Evolutionary conservation across 1,284 basidiomycete genomes (phyloP).

Genomic region (Pseudozyma thailandica): DNA sequence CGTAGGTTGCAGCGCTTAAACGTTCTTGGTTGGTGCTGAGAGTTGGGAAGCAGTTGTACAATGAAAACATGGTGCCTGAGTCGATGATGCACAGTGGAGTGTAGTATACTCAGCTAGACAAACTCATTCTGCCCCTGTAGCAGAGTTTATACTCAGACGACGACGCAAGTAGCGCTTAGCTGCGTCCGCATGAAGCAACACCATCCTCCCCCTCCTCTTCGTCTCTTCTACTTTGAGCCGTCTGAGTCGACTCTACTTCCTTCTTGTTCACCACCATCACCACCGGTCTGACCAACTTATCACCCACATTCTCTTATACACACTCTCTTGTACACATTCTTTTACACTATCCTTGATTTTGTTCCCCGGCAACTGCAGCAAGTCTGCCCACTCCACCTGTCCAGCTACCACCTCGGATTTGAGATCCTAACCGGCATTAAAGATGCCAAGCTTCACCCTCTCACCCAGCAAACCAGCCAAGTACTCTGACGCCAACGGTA

Average conservation of each 20-base stretch:
- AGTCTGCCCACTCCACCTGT: not conserved
- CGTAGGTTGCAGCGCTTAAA: constrained; percentile 3
- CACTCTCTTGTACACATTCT: constrained; percentile 13
- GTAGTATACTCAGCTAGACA: not conserved
- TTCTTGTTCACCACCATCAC: constrained; percentile 8
- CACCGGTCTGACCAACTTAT: constrained; percentile 9
- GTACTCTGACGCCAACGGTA: constrained; percentile 36
- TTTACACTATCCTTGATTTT: constrained; percentile 3
- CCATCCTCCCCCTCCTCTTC: not conserved
- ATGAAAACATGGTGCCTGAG: not conserved
- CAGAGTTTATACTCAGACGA: not conserved
- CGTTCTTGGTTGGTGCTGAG: not conserved
- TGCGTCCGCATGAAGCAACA: not conserved
- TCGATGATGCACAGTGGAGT: not conserved
- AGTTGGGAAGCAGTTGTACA: not conserved
- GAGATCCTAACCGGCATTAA: not conserved
- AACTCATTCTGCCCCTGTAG: not conserved
- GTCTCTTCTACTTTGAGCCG: not conserved
- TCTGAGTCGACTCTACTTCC: not conserved
- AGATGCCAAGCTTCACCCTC: constrained; percentile 32
- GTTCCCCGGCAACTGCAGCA: not conserved
- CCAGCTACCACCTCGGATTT: not conserved
- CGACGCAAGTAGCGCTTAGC: not conserved
- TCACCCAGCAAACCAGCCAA: constrained; percentile 33
- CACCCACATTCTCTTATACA: constrained; percentile 17